Percentiles rank a stretch among this genome's conserved stretches.
Conservation (phyloP, 768 basidiomycete species). For the Mycena amicta region DNA sequence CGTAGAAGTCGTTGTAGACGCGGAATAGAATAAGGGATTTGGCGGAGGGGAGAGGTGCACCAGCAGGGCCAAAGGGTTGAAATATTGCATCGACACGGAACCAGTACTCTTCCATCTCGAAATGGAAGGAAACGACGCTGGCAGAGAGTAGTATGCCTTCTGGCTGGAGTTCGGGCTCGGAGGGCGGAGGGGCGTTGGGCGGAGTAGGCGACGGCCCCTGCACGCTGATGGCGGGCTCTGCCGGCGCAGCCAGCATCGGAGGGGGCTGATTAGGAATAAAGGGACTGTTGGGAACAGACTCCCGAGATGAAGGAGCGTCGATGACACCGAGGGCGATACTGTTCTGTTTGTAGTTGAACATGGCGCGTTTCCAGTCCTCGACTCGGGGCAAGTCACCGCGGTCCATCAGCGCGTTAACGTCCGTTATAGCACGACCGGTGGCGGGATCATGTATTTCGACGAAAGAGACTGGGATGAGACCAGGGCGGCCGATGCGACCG, state of each 20-base stretch:
- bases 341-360: constrained; percentile 94
- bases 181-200: constrained; percentile 37
- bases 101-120: constrained; percentile 96
- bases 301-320: constrained; percentile 54
- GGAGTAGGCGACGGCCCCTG: constrained; percentile 32
- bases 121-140: constrained; percentile 95
- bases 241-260: constrained; percentile 22
- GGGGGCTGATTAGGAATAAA: constrained; percentile 28
- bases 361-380: constrained; percentile 98
- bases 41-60: constrained; percentile 57
- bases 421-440: constrained; percentile 76
- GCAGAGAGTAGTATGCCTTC: constrained; percentile 86
- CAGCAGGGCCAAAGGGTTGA: constrained; percentile 74
- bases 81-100: constrained; percentile 91
- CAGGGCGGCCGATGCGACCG: constrained; percentile 90
- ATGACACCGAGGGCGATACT: constrained; percentile 94
- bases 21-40: constrained; percentile 88
- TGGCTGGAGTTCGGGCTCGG: constrained; percentile 57
- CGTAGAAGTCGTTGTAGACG: constrained; percentile 97
- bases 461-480: constrained; percentile 95
- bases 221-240: constrained; percentile 25
- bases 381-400: constrained; percentile 89
- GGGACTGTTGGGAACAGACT: constrained; percentile 48
- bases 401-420: constrained; percentile 80
- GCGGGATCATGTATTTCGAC: constrained; percentile 94